phyloP scores from a whole-genome alignment of 768 basidiomycete species.

The Filobasidium floriforme region DNA sequence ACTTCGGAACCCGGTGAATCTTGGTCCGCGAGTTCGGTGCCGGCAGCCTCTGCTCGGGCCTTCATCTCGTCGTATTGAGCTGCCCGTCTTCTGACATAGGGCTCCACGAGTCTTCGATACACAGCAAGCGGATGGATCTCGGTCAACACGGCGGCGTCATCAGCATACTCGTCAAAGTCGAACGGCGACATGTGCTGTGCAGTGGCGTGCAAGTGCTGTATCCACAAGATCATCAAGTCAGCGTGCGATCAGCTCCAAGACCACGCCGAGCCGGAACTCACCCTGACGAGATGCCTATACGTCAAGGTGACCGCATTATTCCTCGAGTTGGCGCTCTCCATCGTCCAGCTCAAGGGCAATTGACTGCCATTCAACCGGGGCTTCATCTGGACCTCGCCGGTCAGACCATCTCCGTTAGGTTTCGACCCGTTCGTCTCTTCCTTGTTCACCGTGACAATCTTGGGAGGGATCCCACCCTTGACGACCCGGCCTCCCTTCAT shows the following conservation, averaged over 20 bases:
- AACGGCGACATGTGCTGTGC: slow-evolving; percentile 40
- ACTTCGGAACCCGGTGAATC: slow-evolving; percentile 12
- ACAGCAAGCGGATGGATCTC: slow-evolving; percentile 42
- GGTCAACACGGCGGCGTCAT: slow-evolving; percentile 39
- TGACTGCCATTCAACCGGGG: slow-evolving; percentile 28
- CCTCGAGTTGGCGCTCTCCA: slow-evolving; percentile 34
- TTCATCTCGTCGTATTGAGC: slow-evolving; percentile 16
- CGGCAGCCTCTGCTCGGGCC: slow-evolving; percentile 11
- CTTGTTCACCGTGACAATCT: slow-evolving; percentile 3
- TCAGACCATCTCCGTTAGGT: not conserved
- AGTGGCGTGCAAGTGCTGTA: slow-evolving; percentile 39
- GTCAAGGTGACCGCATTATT: slow-evolving; percentile 44
- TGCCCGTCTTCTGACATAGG: slow-evolving; percentile 24
- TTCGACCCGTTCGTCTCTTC: not conserved
- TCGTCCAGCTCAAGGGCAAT: slow-evolving; percentile 38
- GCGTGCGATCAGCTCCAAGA: not conserved
- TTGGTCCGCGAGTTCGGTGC: slow-evolving; percentile 5
- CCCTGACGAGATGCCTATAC: slow-evolving; percentile 44
- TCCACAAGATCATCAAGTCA: not conserved
- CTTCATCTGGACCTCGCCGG: not conserved
- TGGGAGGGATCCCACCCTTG: slow-evolving; percentile 5
- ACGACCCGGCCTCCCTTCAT: slow-evolving; percentile 19
- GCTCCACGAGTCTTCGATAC: slow-evolving; percentile 40
- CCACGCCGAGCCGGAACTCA: slow-evolving; percentile 23
- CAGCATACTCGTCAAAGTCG: slow-evolving; percentile 37